A percentile compares a stretch with the other conserved stretches of the same genome.
phyloP scores from a whole-genome alignment of 495 filamentous ascomycete species.

The Trichoderma virens region DNA sequence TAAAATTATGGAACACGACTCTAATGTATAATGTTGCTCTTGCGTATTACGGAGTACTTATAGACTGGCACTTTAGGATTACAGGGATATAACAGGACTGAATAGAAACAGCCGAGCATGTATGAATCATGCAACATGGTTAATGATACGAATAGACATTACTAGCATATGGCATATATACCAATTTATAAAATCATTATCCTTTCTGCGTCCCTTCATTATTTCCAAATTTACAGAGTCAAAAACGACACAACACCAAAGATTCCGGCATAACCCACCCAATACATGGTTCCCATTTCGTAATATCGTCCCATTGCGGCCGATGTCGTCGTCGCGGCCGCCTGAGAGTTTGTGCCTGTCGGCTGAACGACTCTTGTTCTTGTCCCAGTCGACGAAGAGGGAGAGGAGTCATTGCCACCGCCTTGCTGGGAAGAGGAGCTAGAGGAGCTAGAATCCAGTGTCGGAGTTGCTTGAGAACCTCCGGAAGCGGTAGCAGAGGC shows the following conservation, averaged over 20 bases:
- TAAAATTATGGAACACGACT: background rate
- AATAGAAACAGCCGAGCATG: too few species aligned
- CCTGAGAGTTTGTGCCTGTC: background rate
- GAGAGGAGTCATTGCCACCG: background rate
- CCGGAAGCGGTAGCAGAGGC: background rate
- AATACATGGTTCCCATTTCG: background rate
- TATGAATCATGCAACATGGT: too few species aligned
- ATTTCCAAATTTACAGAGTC: background rate
- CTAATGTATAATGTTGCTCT: background rate
- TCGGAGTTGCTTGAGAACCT: background rate
- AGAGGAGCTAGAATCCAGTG: background rate
- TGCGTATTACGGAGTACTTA: background rate
- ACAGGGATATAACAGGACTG: too few species aligned
- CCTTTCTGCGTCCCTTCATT: too few species aligned
- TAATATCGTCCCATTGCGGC: background rate
- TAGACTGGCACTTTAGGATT: too few species aligned
- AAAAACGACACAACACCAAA: background rate
- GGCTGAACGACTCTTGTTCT: background rate
- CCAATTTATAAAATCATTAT: too few species aligned
- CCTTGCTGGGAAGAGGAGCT: background rate
- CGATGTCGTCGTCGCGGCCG: background rate
- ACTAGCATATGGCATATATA: too few species aligned
- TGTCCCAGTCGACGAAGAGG: background rate
- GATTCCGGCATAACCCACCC: background rate
- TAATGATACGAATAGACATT: too few species aligned